These are phyloP conservation scores for Trametes hirsuta DNA, from an alignment of 1,284 basidiomycete species.

Conservation along the genomic window DNA sequence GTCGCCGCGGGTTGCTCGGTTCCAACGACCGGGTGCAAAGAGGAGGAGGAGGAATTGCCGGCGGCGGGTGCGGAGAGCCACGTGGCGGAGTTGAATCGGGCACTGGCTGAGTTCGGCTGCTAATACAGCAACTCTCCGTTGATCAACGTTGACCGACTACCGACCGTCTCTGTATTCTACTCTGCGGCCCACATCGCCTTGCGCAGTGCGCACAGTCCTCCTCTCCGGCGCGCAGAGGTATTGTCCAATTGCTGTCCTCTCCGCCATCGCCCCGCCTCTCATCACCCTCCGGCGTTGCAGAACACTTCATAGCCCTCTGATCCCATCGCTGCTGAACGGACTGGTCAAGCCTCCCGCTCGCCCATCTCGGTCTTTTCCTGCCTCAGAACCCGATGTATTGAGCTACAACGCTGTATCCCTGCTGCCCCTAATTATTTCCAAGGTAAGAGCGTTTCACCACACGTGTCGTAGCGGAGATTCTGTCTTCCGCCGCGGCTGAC, in stretches of 20 bases:
- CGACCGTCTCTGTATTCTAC: slow-evolving; percentile 24
- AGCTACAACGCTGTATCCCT: slow-evolving; percentile 23
- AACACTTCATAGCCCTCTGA: slow-evolving; percentile 27
- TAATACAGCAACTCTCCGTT: not conserved
- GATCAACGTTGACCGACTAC: slow-evolving; percentile 1
- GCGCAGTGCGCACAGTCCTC: slow-evolving; percentile 28
- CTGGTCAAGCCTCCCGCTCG: slow-evolving; percentile 21
- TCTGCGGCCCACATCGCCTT: slow-evolving; percentile 13
- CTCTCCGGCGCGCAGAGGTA: slow-evolving; percentile 15
- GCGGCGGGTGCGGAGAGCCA: slow-evolving; percentile 2
- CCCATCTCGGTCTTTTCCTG: slow-evolving; percentile 18
- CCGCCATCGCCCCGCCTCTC: slow-evolving; percentile 14
- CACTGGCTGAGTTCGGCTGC: slow-evolving; percentile 7
- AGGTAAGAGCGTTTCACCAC: slow-evolving; percentile 26
- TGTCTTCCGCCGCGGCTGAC: slow-evolving; percentile 22
- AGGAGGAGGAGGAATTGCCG: not conserved
- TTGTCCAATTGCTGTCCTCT: not conserved
- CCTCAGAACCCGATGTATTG: slow-evolving; percentile 27
- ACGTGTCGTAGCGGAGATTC: slow-evolving; percentile 25
- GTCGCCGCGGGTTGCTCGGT: no score
- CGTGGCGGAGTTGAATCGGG: slow-evolving; percentile 22
- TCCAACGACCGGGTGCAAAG: not conserved
- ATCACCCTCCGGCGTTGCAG: slow-evolving; percentile 10
- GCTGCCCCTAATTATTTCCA: slow-evolving; percentile 27
- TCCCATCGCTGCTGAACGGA: slow-evolving; percentile 24